Conservation (phyloP, 2,329 filamentous ascomycete species). For the Fusarium devonianum region DNA sequence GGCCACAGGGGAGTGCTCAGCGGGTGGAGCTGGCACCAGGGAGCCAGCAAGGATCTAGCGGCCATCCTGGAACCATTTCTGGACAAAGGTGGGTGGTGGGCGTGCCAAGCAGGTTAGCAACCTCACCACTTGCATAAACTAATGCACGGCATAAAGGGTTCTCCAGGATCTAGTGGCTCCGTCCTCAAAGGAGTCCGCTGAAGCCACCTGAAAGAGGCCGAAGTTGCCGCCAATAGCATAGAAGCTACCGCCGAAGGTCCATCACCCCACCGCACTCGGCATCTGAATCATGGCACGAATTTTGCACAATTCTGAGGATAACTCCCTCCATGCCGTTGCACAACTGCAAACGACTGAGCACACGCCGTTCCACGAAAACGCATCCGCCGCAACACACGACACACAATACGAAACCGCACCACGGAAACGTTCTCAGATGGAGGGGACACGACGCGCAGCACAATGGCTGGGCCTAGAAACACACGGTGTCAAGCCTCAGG, state of each 20-base stretch:
- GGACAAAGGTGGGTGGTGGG: slow-evolving; percentile 21
- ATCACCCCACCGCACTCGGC: not conserved
- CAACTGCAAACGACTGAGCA: slow-evolving; percentile 7
- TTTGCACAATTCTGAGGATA: slow-evolving; percentile 1
- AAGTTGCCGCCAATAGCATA: slow-evolving; percentile 16
- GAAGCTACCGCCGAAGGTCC: not conserved
- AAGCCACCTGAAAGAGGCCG: slow-evolving; percentile 4
- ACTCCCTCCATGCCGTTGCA: not conserved
- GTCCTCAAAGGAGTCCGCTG: slow-evolving; percentile 4
- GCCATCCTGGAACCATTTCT: slow-evolving; percentile 27
- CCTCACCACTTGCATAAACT: slow-evolving; percentile 30
- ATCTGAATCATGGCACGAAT: not conserved
- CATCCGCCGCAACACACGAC: slow-evolving; percentile 9
- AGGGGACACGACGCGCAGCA: slow-evolving; percentile 13
- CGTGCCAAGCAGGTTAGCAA: slow-evolving; percentile 9
- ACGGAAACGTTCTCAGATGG: slow-evolving; percentile 20
- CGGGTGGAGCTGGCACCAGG: slow-evolving; percentile 20
- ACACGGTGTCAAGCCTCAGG: not conserved
- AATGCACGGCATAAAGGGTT: slow-evolving; percentile 24
- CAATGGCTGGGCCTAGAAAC: slow-evolving; percentile 7
- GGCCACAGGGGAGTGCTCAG: slow-evolving; percentile 11
- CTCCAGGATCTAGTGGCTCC: no score
- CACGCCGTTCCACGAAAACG: slow-evolving; percentile 3
- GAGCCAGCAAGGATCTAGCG: slow-evolving; percentile 23
- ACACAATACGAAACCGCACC: slow-evolving; percentile 35